These are phyloP conservation scores for Trametes versicolor DNA, from an alignment of 1,284 basidiomycete species.

Conservation along the genomic window DNA sequence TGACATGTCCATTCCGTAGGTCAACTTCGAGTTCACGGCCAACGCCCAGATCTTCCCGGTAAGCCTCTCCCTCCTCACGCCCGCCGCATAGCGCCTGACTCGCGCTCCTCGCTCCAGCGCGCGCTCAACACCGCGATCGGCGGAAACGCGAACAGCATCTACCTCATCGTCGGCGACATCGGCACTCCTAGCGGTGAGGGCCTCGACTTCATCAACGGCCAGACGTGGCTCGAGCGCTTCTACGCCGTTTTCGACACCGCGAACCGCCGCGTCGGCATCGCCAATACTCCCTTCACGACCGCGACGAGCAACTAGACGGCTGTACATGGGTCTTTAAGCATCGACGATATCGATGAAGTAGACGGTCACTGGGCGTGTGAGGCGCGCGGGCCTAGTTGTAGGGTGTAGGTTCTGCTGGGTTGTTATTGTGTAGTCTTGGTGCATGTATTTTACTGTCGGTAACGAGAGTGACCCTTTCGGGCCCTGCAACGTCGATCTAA, in stretches of 20 bases:
- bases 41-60: slow-evolving; percentile 70
- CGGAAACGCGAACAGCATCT: slow-evolving; percentile 38
- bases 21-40: slow-evolving; percentile 54
- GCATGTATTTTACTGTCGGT: too few species aligned
- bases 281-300: slow-evolving; percentile 52
- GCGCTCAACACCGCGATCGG: slow-evolving; percentile 42
- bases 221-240: slow-evolving; percentile 61
- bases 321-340: background rate
- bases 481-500: too few species aligned
- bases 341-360: background rate
- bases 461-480: too few species aligned
- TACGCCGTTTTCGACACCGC: slow-evolving; percentile 70
- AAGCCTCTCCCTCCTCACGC: slow-evolving; percentile 35
- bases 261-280: slow-evolving; percentile 56
- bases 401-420: background rate
- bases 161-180: slow-evolving; percentile 41
- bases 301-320: slow-evolving; percentile 48
- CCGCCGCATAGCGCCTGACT: background rate
- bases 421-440: too few species aligned
- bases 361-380: background rate
- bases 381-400: background rate
- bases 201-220: slow-evolving; percentile 46
- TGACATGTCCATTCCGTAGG: slow-evolving; percentile 1
- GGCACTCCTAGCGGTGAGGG: slow-evolving; percentile 36
- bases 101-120: background rate